Percentiles rank a stretch among this genome's conserved stretches.
These are phyloP conservation scores for Coffea humblotiana DNA, from an alignment of 305 asterid species.

Conservation along the genomic window DNA sequence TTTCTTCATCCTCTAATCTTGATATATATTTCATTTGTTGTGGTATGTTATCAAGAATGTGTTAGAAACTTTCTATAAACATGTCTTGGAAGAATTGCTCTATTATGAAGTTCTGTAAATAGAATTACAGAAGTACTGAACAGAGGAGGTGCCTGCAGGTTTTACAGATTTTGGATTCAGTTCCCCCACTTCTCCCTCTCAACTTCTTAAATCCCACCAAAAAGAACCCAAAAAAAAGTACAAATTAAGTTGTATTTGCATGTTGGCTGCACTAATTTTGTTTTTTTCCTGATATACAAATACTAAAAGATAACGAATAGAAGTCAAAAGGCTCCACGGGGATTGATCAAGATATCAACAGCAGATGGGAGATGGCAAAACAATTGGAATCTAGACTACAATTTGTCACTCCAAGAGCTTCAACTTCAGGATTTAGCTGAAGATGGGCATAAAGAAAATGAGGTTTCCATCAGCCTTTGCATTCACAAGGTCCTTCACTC, in stretches of 20 bases:
- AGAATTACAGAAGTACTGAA: too few species aligned
- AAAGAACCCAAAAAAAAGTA: not conserved
- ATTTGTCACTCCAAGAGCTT: conserved; percentile 51
- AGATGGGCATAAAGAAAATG: conserved; percentile 32
- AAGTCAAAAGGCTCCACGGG: conserved; percentile 22
- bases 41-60: too few species aligned
- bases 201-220: too few species aligned
- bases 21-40: too few species aligned
- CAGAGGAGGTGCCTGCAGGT: too few species aligned
- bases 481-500: conserved; percentile 33
- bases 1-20: too few species aligned
- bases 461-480: conserved; percentile 47
- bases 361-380: conserved; percentile 75
- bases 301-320: conserved; percentile 23
- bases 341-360: conserved; percentile 60
- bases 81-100: too few species aligned
- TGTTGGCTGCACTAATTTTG: not conserved
- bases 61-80: too few species aligned
- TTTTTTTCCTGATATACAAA: not conserved
- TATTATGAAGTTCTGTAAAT: too few species aligned
- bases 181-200: too few species aligned
- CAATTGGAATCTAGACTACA: conserved; percentile 57
- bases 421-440: conserved; percentile 53
- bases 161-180: too few species aligned
- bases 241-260: too few species aligned